Percentiles rank a stretch among this genome's conserved stretches.
Conservation (phyloP, 2,329 filamentous ascomycete genomes). For the Rhynchosporium graminicola region DNA sequence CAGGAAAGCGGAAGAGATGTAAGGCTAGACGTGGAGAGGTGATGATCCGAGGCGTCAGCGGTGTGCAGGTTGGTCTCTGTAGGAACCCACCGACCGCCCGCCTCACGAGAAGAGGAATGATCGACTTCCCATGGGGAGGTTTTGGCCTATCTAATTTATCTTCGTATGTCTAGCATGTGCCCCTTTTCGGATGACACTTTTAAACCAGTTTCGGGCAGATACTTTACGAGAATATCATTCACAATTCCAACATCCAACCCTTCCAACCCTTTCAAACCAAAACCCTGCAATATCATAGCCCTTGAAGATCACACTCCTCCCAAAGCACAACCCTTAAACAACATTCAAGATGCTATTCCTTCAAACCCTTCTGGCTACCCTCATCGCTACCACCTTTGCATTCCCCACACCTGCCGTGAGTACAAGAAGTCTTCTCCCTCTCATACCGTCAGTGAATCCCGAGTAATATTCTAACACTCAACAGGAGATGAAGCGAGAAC, state of each 20-base stretch:
- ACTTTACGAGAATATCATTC: not conserved
- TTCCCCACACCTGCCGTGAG: conserved; percentile 8
- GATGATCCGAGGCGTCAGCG: not conserved
- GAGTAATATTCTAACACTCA: not conserved
- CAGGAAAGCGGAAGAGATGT: not conserved
- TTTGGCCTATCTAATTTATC: not conserved
- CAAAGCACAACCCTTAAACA: not conserved
- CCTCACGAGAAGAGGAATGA: not conserved
- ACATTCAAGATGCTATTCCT: not conserved
- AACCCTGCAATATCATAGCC: too few relatives aligned
- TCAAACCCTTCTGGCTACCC: conserved; percentile 5
- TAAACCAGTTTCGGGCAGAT: not conserved
- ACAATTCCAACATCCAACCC: too few relatives aligned
- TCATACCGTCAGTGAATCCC: not conserved
- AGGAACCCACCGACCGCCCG: not conserved
- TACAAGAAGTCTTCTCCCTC: not conserved
- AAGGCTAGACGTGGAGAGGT: not conserved
- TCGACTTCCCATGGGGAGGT: not conserved
- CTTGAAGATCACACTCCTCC: too few relatives aligned
- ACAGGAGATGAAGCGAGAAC: conserved; percentile 15
- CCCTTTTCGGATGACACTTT: not conserved
- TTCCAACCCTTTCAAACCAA: too few relatives aligned
- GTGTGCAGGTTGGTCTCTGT: not conserved
- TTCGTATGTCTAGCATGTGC: not conserved
- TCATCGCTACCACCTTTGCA: conserved; percentile 5